Evolutionary conservation across 805 yeast species (phyloP), one percentile per base, ranked within the genome.

Genomic region (Monosporozyma unispora): DNA sequence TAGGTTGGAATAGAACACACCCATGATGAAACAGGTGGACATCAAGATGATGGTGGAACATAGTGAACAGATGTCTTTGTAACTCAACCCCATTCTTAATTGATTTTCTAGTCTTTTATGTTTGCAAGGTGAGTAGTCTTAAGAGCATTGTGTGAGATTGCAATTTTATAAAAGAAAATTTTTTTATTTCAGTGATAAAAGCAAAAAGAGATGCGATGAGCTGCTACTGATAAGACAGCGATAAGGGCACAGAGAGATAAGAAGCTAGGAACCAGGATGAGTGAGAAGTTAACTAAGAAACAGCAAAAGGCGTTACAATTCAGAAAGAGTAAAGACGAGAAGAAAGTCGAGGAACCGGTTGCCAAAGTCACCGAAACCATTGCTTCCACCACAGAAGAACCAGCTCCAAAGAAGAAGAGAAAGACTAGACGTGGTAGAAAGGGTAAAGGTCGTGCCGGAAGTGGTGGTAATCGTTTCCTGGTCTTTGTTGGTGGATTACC

Each of bases 401-500:
- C 65, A 12, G 72, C 69, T n/a, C n/a, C n/a, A 5, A 74, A 72
- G 58, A 84, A 83, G 72, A 84, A 80, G 64, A 50, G 61, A 40
- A 57, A 57, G 45, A 57, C 61, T 4, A 71, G 91, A 55, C 82
- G 84, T 64, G 82, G 90, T 2, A 77, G 91, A 70, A 74, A 87
- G 66, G 89, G 90, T 25, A 83, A 84, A 69, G 82, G 83, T 54
- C 72, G 70, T 29, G 72, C 71, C 8, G 67, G 54, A 47, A 19
- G 14, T 2, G 54, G 82, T 79, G 16, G 84, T 80, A 49, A 66
- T 52, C 73, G 95, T 60, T 90, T 84, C 59, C 77, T 93, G 48
- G 69, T 93, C 29, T 93, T 93, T 68, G 87, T 90, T 8, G 99
- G 99, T 4, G 89, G 90, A 60, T 71, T 93, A 49, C 96, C 97